Conservation (phyloP, 2,329 filamentous ascomycete genomes). For the Sarocladium strictum region DNA sequence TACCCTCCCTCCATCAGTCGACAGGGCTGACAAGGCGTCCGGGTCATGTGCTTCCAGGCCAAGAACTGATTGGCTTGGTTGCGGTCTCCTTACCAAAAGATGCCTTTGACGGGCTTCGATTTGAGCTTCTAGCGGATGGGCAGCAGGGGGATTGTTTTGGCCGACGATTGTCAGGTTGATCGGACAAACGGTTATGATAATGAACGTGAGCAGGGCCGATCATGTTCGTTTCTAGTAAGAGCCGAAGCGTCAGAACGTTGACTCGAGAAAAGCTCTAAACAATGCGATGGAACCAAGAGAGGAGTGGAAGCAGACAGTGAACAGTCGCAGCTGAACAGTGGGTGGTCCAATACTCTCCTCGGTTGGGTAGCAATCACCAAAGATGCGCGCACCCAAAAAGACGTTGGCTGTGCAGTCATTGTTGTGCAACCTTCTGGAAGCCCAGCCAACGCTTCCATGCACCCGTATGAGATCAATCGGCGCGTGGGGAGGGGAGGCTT, state of each 20-base stretch:
- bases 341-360: neutral
- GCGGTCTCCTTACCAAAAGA: neutral
- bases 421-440: conserved; percentile 6
- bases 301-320: neutral
- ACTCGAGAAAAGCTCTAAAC: no score
- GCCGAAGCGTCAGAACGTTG: neutral
- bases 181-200: neutral
- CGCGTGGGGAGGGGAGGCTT: neutral
- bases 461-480: neutral
- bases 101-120: neutral
- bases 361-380: neutral
- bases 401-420: neutral
- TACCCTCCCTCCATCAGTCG: neutral
- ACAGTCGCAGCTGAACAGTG: neutral
- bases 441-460: neutral
- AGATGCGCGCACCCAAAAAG: neutral
- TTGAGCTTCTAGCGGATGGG: conserved; percentile 1
- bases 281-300: no score
- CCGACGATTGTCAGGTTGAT: conserved; percentile 5
- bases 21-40: conserved; percentile 9
- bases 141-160: neutral
- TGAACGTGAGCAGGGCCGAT: neutral
- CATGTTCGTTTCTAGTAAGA: neutral
- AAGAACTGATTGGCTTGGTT: neutral
- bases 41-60: conserved; percentile 1